These are phyloP conservation scores for Vanrija sp. DNA, from an alignment of 1,284 basidiomycete genomes.

Conservation along the genomic window DNA sequence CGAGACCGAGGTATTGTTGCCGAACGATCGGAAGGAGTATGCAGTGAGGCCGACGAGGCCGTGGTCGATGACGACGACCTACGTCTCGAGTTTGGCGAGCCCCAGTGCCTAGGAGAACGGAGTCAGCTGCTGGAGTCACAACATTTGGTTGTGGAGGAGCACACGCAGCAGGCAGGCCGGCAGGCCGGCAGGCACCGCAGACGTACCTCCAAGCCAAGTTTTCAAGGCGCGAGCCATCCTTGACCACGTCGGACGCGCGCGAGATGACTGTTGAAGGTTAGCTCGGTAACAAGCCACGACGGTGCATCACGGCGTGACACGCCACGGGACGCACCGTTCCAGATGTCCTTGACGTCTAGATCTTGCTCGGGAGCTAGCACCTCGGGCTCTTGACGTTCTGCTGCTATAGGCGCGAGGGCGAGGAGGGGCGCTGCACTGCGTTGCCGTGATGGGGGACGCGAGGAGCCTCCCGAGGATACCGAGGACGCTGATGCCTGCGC, in stretches of 20 bases:
- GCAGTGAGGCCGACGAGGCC: conserved; percentile 20
- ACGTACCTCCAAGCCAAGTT: conserved; percentile 44
- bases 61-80: conserved; percentile 29
- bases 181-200: neutral
- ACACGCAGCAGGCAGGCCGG: neutral
- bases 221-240: conserved; percentile 43
- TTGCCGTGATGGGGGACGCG: too few relatives aligned
- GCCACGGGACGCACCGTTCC: neutral
- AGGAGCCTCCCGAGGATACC: too few relatives aligned
- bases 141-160: neutral
- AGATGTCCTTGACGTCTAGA: too few relatives aligned
- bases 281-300: neutral
- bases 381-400: neutral
- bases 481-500: too few relatives aligned
- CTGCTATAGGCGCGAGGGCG: too few relatives aligned
- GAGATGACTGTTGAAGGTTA: conserved; percentile 32
- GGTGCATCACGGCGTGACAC: neutral
- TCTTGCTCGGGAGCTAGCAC: neutral
- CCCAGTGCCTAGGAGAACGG: conserved; percentile 27
- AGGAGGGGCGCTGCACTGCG: too few relatives aligned
- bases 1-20: conserved; percentile 8
- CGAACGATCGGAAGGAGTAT: conserved; percentile 26
- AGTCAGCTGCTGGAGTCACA: conserved; percentile 2
- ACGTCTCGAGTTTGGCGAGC: conserved; percentile 13
- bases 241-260: conserved; percentile 42